Conservation (phyloP, 495 filamentous ascomycete genomes). For the Hyaloscypha bicolor region DNA sequence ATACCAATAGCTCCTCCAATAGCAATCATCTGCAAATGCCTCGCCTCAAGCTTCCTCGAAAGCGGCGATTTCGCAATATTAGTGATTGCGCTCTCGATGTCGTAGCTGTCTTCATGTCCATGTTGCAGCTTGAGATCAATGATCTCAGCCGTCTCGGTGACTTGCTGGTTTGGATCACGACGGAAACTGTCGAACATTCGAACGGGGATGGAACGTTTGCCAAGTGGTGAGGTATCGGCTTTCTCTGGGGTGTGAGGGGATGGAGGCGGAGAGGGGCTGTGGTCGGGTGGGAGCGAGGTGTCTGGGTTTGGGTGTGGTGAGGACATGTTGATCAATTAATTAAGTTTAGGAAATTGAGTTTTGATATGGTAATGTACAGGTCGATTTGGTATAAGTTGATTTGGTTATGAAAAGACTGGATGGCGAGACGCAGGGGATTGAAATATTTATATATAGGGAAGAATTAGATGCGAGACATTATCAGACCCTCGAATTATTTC, state of each 20-base stretch:
- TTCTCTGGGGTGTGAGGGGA: neutral
- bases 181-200: slow-evolving; percentile 19
- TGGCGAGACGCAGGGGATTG: neutral
- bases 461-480: neutral
- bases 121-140: slow-evolving; percentile 18
- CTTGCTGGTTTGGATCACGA: slow-evolving; percentile 14
- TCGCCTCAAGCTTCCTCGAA: slow-evolving; percentile 73
- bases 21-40: slow-evolving; percentile 96
- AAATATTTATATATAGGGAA: neutral
- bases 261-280: slow-evolving; percentile 7
- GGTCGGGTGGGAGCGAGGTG: neutral
- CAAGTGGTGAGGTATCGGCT: neutral
- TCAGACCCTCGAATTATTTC: neutral
- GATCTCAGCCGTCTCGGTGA: slow-evolving; percentile 12
- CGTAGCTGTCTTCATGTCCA: slow-evolving; percentile 16
- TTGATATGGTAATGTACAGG: neutral
- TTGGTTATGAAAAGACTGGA: too few relatives aligned
- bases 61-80: slow-evolving; percentile 75
- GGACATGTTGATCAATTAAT: neutral
- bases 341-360: neutral
- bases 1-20: slow-evolving; percentile 93
- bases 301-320: neutral
- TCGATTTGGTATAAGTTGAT: too few relatives aligned
- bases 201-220: slow-evolving; percentile 8
- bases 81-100: slow-evolving; percentile 13